These are phyloP conservation scores for Fusarium veterinarium DNA, from an alignment of 2,329 filamentous ascomycete genomes.

Conservation along the genomic window DNA sequence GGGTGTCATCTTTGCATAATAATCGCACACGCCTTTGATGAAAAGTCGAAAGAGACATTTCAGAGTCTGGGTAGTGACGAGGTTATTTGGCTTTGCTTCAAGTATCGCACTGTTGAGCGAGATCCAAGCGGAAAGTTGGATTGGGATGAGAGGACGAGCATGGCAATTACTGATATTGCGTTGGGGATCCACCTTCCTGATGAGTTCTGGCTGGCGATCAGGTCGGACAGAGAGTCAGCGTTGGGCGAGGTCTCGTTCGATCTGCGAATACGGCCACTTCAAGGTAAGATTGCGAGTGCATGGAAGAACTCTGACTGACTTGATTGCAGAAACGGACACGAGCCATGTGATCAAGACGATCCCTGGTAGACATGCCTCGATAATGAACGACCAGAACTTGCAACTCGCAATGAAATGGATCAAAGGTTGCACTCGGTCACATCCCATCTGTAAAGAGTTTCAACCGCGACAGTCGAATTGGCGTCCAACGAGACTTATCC, in stretches of 20 bases:
- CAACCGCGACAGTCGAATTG: background rate
- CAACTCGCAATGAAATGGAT: background rate
- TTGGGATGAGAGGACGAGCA: background rate
- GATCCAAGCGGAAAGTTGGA: background rate
- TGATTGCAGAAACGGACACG: background rate
- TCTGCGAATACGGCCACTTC: background rate
- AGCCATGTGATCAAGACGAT: background rate
- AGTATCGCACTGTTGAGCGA: background rate
- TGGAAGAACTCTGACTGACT: background rate
- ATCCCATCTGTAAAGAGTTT: background rate
- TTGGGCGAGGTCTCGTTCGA: background rate
- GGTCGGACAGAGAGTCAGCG: background rate
- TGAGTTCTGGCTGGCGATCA: background rate
- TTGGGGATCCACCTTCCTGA: background rate
- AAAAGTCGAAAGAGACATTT: background rate
- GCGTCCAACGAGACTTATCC: background rate
- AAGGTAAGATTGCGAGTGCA: background rate
- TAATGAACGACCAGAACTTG: background rate
- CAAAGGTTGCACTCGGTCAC: background rate
- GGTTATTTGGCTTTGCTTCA: background rate
- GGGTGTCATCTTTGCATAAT: constrained; percentile 12
- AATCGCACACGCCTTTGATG: background rate
- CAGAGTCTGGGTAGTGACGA: fast-evolving
- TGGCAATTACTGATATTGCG: background rate
- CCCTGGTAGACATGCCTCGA: background rate